Evolutionary conservation across 805 yeast genomes (phyloP).

Genomic region (Candida cerambycidarum): DNA sequence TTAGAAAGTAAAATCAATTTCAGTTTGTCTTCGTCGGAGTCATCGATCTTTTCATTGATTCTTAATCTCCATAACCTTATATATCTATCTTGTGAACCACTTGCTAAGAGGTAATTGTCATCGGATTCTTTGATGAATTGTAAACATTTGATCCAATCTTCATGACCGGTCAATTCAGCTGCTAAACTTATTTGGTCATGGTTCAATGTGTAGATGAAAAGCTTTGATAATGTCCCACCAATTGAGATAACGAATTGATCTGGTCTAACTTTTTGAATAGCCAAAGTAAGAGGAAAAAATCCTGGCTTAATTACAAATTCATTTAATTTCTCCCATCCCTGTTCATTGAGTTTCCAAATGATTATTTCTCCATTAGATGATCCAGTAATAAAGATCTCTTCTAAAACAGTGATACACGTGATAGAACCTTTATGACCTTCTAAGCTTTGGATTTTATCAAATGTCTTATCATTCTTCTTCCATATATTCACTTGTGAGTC

Average conservation of each 20-base stretch:
- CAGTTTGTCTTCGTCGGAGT: constrained; percentile 52
- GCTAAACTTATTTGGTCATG: constrained; percentile 29
- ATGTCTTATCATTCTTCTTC: constrained; percentile 33
- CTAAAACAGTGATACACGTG: constrained; percentile 48
- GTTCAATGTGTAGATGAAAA: constrained; percentile 50
- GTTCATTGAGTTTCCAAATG: constrained; percentile 43
- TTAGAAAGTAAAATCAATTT: constrained; percentile 61
- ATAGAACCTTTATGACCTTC: constrained; percentile 51
- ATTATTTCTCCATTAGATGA: constrained; percentile 60
- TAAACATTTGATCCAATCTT: constrained; percentile 89
- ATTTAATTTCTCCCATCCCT: constrained; percentile 23
- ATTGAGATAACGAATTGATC: constrained; percentile 52
- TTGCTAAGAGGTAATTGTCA: constrained; percentile 68
- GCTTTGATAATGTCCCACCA: constrained; percentile 65
- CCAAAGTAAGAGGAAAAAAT: constrained; percentile 42
- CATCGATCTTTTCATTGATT: constrained; percentile 54
- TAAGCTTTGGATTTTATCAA: constrained; percentile 30
- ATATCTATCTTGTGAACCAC: constrained; percentile 91
- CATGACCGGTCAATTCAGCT: constrained; percentile 81
- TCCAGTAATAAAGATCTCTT: constrained; percentile 54
- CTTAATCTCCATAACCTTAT: constrained; percentile 85
- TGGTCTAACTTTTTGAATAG: constrained; percentile 29
- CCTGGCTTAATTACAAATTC: constrained; percentile 40
- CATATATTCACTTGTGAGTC: constrained; percentile 65
- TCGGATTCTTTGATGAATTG: constrained; percentile 52